Evolutionary conservation across 805 yeast species (phyloP).

Genomic region (Yarrowia sp.): DNA sequence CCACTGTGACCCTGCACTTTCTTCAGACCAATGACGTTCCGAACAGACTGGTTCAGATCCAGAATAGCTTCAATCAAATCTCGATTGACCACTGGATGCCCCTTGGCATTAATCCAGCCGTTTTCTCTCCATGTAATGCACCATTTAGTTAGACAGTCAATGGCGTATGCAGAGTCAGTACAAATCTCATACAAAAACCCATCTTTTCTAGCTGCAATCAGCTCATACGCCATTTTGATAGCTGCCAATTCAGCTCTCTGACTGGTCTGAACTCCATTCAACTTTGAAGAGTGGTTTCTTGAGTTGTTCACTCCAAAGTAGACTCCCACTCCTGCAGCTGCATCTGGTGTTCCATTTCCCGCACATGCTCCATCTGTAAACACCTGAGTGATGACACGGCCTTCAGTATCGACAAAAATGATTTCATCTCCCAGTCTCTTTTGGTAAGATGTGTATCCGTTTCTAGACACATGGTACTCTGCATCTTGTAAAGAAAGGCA

Average conservation of each 20-base stretch:
- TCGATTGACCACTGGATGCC: not conserved
- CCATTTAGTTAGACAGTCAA: not conserved
- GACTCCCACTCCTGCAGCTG: not conserved
- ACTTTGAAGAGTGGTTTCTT: not conserved
- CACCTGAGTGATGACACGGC: not conserved
- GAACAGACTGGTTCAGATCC: no score
- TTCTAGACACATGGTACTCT: not conserved
- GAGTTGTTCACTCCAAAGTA: not conserved
- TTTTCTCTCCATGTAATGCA: not conserved
- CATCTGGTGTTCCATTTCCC: not conserved
- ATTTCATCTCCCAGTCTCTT: not conserved
- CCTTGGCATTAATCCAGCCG: not conserved
- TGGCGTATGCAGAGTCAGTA: not conserved
- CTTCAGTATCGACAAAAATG: not conserved
- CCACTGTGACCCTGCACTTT: no score
- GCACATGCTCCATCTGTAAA: not conserved
- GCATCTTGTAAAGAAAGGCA: not conserved
- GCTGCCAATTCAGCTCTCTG: slow-evolving; percentile 3
- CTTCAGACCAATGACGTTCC: no score
- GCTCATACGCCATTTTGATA: not conserved
- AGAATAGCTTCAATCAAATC: not conserved
- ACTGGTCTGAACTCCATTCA: not conserved
- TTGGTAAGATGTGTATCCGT: not conserved
- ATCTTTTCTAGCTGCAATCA: not conserved
- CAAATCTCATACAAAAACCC: not conserved